Evolutionary conservation across 2,329 filamentous ascomycete genomes (phyloP).

Genomic region (Fusarium keratoplasticum): DNA sequence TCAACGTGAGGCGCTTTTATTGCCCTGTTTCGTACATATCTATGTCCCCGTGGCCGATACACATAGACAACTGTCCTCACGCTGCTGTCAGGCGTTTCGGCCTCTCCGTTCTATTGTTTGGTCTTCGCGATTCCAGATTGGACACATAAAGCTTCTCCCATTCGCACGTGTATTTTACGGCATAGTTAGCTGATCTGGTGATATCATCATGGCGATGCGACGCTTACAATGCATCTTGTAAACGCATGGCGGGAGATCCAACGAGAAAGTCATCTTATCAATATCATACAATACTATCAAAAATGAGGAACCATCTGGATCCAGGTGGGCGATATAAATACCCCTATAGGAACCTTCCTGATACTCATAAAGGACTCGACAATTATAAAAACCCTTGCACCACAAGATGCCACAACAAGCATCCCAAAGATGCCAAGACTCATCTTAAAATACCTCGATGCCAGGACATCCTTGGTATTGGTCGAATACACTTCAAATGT

Average conservation of each 20-base stretch:
- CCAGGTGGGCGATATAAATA: conserved; percentile 2
- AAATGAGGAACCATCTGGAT: conserved; percentile 13
- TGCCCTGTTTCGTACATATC: neutral
- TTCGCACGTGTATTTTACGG: too few species aligned
- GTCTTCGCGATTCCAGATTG: too few species aligned
- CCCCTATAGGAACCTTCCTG: conserved; percentile 6
- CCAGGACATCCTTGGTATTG: neutral
- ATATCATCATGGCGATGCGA: too few species aligned
- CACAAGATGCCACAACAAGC: neutral
- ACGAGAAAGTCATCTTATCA: too few species aligned
- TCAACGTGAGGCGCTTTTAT: neutral
- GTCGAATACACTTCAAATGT: neutral
- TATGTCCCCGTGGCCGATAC: neutral
- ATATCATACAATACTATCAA: neutral
- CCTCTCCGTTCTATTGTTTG: too few species aligned
- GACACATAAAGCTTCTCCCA: too few species aligned
- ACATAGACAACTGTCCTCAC: neutral
- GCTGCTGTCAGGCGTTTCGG: too few species aligned
- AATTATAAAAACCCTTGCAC: neutral
- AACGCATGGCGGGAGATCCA: too few species aligned
- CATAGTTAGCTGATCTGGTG: too few species aligned
- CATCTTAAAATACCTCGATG: neutral
- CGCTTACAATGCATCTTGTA: too few species aligned
- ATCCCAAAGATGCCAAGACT: neutral
- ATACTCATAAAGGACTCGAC: neutral